Evolutionary conservation across 345 rosid species (phyloP).

Genomic region (Aegle marmelos): DNA sequence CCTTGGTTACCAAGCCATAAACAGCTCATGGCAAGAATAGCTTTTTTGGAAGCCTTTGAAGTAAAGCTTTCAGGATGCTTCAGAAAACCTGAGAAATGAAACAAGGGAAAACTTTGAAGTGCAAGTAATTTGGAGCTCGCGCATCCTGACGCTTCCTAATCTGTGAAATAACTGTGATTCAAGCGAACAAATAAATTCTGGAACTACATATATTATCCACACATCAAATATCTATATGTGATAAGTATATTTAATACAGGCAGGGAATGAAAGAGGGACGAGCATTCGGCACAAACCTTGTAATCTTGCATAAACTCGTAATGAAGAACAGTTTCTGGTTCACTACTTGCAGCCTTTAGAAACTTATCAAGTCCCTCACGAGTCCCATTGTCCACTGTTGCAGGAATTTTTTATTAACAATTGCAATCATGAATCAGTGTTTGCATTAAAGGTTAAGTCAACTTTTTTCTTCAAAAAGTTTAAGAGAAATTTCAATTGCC

Average conservation of each 20-base stretch:
- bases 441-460: background rate
- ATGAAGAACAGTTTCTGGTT: constrained; percentile 92
- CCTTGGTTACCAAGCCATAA: background rate
- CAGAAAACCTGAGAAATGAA: background rate
- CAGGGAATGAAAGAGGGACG: constrained; percentile 8
- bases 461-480: background rate
- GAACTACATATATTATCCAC: background rate
- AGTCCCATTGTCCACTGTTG: constrained; percentile 91
- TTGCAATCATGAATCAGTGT: background rate
- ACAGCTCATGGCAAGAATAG: background rate
- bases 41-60: background rate
- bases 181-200: background rate
- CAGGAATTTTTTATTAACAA: constrained; percentile 20
- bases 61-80: background rate
- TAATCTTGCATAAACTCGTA: constrained; percentile 99
- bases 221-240: background rate
- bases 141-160: background rate
- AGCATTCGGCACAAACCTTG: constrained; percentile 52
- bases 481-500: background rate
- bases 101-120: background rate
- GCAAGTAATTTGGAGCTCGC: background rate
- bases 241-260: background rate
- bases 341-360: constrained; percentile 83
- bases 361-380: constrained; percentile 95
- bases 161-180: background rate